Evolutionary conservation across 2,329 filamentous ascomycete genomes (phyloP), one percentile per base, ranked within the genome.

Genomic region (Xylariomycetidae sp.): DNA sequence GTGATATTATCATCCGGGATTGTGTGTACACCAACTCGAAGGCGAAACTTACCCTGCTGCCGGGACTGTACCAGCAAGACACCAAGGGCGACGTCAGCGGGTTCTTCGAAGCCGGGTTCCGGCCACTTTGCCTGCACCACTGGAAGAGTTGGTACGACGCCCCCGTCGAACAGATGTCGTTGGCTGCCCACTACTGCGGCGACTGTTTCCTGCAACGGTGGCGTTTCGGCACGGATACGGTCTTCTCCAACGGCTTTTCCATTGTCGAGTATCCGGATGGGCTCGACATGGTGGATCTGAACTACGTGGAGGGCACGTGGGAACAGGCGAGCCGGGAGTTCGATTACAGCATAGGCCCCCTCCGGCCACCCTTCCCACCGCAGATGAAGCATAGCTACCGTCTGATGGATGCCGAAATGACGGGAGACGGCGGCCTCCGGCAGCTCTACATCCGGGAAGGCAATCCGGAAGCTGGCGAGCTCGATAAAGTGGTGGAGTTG

Each of bases 61-160:
- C 64, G 5, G 70, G 67, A 2, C 60, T 80, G 14, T 68, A 70
- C 42, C 76, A 79, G 52, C 61, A 78, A 33, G 76, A 80, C 48
- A 57, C 79, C 40, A 58, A 57, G 22, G 64, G 62, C 20, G 74
- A 80, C 39, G 53, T 67, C 15, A 68, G 69, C 2, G 76, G 76
- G 0, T 76, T 79, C 47, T 80, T 76, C 50, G 76, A 80, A 55
- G 66, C 68, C 2, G 72, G 72, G 1, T 54, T 65, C 16, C 56
- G 61, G n/a, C 68, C 72, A 0, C 55, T 79, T 10, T 76, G 68
- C 31, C 57, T 80, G 6, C 76, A 80, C 50, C 76, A 80, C 58
- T 79, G 74, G 74, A 78, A 76, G 51, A 72, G 66, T 10, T 79
- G 74, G 72, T 75, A 76, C 54, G 47, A 61, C 7, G 61, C 60